Evolutionary conservation across 108 stramenopile species (phyloP), one percentile per base, ranked within the genome.

Genomic region (Cyclotella cryptica): DNA sequence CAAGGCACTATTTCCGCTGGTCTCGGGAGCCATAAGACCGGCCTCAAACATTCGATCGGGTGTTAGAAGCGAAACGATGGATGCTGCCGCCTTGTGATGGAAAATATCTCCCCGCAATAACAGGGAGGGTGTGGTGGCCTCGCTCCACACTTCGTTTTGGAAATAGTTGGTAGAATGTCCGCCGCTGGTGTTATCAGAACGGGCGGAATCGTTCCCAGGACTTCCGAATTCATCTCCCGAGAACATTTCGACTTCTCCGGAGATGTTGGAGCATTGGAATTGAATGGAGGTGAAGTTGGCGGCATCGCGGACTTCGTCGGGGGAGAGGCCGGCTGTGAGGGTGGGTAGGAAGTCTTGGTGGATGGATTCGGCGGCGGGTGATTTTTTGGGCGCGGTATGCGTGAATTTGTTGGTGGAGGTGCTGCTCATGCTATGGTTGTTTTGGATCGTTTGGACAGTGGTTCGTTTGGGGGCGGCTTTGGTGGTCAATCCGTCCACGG

Each of bases 51-150:
- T 69, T 8, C 74, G 66, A 35, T 73, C 59, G 10, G 86, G 69
- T 15, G 78, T 79, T 54, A 90, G 44, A 18, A 93, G 55, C 13
- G 85, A 69, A 26, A 82, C 61, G 44, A 93, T 81, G 27, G 80
- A 77, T 0, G 87, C 79, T 18, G 88, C 74, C 9, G 88, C 87
- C 69, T 78, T 88, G 43, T 90, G 79, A 53, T 90, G 89, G 58
- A 88, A 86, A 45, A 75, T 73, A 22, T 90, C 84, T 12, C 21
- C 43, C 0, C 85, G 69, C 49, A 74, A 75, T 3, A 86, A 54
- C 30, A 79, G 74, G 29, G 65, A 60, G 17, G 78, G 78, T 10
- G 78, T 66, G 29, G 69, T 54, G 30, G 61, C 74, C 0, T 61
- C 60, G 29, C 29, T 69, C 74, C 54, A 81, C 18, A 26, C 51